A percentile compares a stretch with the other conserved stretches of the same genome.
These are phyloP conservation scores for Diaporthe amygdali DNA, from an alignment of 2,329 filamentous ascomycete species.

Conservation along the genomic window DNA sequence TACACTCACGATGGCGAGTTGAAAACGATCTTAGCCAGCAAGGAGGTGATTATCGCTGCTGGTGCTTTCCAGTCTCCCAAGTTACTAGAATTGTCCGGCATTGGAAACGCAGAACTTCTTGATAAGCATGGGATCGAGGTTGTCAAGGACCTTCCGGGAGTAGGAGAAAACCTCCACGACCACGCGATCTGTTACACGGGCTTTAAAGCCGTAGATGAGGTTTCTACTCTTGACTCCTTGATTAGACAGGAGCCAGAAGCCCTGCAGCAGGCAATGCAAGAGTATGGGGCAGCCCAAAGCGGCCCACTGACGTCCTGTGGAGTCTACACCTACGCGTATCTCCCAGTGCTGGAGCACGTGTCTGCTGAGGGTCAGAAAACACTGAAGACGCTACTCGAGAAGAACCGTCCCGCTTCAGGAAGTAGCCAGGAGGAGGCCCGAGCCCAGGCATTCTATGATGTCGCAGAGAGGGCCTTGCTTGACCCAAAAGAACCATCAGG, in stretches of 20 bases:
- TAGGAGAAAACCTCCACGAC: conserved; percentile 38
- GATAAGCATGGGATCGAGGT: conserved; percentile 31
- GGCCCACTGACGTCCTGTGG: conserved; percentile 34
- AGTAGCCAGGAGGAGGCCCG: background rate
- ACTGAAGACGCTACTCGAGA: background rate
- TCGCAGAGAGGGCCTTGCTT: background rate
- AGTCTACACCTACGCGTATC: conserved; percentile 9
- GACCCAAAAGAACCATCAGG: conserved; percentile 4
- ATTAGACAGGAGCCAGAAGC: conserved; percentile 21
- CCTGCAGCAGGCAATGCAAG: conserved; percentile 26
- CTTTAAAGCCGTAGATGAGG: background rate
- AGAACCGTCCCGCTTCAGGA: background rate
- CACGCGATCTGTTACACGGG: conserved; percentile 18
- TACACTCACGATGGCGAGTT: conserved; percentile 27
- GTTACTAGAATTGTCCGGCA: conserved; percentile 39
- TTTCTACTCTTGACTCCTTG: background rate
- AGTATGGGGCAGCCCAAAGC: conserved; percentile 34
- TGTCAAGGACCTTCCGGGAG: conserved; percentile 36
- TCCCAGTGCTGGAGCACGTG: background rate
- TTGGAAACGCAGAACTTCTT: conserved; percentile 35
- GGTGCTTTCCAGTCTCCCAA: conserved; percentile 39
- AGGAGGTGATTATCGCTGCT: conserved; percentile 38
- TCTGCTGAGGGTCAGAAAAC: background rate
- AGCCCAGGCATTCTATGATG: background rate
- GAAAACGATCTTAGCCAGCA: conserved; percentile 22